Evolutionary conservation across 2,329 filamentous ascomycete species (phyloP).

Genomic region (Cladorrhinum sp.): DNA sequence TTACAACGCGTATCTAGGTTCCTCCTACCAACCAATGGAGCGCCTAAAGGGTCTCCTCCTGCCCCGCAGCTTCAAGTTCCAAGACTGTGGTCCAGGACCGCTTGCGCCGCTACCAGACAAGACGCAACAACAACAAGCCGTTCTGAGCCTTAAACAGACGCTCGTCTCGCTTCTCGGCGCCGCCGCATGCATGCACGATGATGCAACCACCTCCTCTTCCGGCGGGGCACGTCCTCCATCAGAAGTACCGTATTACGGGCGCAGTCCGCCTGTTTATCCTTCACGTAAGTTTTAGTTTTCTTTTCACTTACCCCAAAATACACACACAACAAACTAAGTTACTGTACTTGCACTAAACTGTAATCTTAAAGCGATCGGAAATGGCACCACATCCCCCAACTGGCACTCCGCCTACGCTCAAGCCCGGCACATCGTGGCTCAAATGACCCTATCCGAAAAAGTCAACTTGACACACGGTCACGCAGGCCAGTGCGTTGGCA

Average conservation of each 20-base stretch:
- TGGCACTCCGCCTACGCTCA: constrained; percentile 38
- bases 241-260: constrained; percentile 35
- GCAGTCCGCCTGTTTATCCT: constrained; percentile 36
- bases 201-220: neutral
- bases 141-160: constrained; percentile 20
- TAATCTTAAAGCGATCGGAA: constrained; percentile 26
- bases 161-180: constrained; percentile 14
- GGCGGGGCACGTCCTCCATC: too few relatives aligned
- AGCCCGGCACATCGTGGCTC: constrained; percentile 35
- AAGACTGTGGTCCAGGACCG: neutral
- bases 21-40: constrained; percentile 14
- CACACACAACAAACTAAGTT: too few relatives aligned
- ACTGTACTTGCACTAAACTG: too few relatives aligned
- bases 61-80: neutral
- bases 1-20: too few relatives aligned
- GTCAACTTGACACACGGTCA: constrained; percentile 39
- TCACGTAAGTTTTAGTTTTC: constrained; percentile 26
- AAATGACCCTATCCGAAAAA: constrained; percentile 41
- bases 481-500: constrained; percentile 33
- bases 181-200: constrained; percentile 1
- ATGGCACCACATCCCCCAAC: constrained; percentile 27
- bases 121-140: constrained; percentile 2
- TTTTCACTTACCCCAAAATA: neutral
- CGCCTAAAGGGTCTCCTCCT: constrained; percentile 12
- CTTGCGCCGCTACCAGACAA: neutral